Conservation (phyloP, 177 flowering plant species). For the Telopea speciosissima region DNA sequence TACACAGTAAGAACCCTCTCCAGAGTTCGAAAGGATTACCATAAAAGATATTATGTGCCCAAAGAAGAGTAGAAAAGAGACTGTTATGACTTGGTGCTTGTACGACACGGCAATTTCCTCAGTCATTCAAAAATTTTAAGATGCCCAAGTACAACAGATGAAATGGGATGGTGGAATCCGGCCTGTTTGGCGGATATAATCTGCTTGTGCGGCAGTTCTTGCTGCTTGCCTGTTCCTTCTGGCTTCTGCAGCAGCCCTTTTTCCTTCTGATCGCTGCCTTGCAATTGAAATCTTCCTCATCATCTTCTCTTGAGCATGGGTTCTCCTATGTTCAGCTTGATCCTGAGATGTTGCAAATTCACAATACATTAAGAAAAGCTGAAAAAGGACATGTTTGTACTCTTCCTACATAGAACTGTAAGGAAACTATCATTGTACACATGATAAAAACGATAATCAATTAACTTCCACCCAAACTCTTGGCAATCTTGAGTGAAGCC, state of each 20-base stretch:
- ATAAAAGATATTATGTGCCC: not conserved
- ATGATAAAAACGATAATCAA: too few relatives aligned
- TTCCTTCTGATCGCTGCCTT: slow-evolving; percentile 64
- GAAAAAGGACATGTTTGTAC: too few relatives aligned
- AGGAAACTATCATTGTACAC: too few relatives aligned
- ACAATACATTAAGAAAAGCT: not conserved
- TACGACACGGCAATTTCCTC: not conserved
- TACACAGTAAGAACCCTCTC: not conserved
- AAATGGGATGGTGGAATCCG: slow-evolving; percentile 48
- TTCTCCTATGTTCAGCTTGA: slow-evolving; percentile 60
- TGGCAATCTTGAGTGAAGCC: too few relatives aligned
- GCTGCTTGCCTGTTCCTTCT: slow-evolving; percentile 46
- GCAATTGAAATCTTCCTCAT: slow-evolving; percentile 64
- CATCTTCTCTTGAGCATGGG: slow-evolving; percentile 71
- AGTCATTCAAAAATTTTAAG: not conserved
- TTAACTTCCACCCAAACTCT: too few relatives aligned
- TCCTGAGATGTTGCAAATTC: slow-evolving; percentile 33
- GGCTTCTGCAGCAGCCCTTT: slow-evolving; percentile 56
- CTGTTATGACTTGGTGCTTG: not conserved
- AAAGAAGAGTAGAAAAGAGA: not conserved
- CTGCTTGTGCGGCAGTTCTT: slow-evolving; percentile 57
- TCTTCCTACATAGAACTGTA: too few relatives aligned
- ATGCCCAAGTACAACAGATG: slow-evolving; percentile 61
- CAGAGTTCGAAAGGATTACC: not conserved
- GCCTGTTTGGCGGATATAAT: slow-evolving; percentile 70